phyloP scores from a whole-genome alignment of 2,329 filamentous ascomycete species.

The Alternaria viburni region DNA sequence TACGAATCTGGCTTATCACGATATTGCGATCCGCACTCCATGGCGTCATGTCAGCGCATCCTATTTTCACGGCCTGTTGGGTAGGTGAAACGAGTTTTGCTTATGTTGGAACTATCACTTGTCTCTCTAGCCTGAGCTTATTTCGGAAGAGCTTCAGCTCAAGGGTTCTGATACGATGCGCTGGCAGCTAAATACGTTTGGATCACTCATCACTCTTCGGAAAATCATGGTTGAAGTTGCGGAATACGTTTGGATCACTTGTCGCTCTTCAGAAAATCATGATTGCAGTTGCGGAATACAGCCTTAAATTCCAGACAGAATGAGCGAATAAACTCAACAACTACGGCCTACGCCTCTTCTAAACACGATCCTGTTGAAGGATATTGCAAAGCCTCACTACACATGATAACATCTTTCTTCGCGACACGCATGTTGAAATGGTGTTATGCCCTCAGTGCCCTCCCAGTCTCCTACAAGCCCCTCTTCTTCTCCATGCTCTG shows the following conservation, averaged over 20 bases:
- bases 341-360: neutral
- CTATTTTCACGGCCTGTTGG: neutral
- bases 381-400: neutral
- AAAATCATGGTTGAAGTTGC: neutral
- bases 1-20: neutral
- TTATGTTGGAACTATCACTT: neutral
- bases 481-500: constrained; percentile 23
- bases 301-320: neutral
- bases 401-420: neutral
- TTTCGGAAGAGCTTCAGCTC: neutral
- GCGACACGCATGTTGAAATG: constrained; percentile 34
- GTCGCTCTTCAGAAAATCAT: neutral
- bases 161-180: neutral
- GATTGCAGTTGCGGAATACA: neutral
- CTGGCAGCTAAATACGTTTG: neutral
- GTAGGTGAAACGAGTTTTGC: neutral
- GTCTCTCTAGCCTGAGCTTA: neutral
- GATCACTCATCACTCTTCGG: neutral
- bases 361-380: constrained; percentile 31
- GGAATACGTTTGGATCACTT: neutral
- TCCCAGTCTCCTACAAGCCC: constrained; percentile 4
- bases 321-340: constrained; percentile 1
- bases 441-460: constrained; percentile 10
- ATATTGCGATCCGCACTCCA: constrained; percentile 3
- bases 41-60: neutral